Evolutionary conservation across 495 filamentous ascomycete species (phyloP).

Genomic region (Amniculicola lignicola): DNA sequence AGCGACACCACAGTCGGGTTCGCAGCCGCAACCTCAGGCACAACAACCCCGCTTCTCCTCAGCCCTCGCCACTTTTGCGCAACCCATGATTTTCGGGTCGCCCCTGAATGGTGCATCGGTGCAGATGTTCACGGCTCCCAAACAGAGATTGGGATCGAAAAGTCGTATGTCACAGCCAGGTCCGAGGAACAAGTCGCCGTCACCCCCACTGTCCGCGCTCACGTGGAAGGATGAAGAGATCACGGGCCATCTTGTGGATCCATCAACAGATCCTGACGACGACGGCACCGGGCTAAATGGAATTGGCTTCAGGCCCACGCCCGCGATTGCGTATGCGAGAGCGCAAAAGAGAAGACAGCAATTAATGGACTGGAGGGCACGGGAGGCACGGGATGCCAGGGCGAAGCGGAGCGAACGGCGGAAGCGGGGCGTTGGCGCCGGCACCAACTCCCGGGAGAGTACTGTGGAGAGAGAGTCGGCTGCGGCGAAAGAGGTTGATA

Average conservation of each 20-base stretch:
- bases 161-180: conserved; percentile 1
- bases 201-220: conserved; percentile 46
- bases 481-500: neutral
- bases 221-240: conserved; percentile 86
- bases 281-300: conserved; percentile 58
- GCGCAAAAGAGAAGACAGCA: conserved; percentile 74
- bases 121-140: neutral
- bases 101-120: neutral
- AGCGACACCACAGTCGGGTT: conserved; percentile 7
- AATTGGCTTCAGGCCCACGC: conserved; percentile 85
- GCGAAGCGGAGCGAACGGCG: conserved; percentile 63
- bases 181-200: conserved; percentile 27
- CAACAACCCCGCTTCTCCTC: conserved; percentile 18
- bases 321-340: conserved; percentile 74
- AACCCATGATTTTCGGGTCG: neutral
- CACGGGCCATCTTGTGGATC: conserved; percentile 58
- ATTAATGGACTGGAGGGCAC: conserved; percentile 74
- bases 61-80: conserved; percentile 10
- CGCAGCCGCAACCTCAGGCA: neutral
- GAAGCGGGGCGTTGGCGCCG: conserved; percentile 21
- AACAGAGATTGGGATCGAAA: neutral
- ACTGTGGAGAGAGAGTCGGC: conserved; percentile 18
- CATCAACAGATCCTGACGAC: conserved; percentile 41
- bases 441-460: conserved; percentile 11
- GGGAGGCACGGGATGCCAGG: conserved; percentile 81